Conservation (phyloP, 805 yeast genomes). For the Sungouiella thailandica region DNA sequence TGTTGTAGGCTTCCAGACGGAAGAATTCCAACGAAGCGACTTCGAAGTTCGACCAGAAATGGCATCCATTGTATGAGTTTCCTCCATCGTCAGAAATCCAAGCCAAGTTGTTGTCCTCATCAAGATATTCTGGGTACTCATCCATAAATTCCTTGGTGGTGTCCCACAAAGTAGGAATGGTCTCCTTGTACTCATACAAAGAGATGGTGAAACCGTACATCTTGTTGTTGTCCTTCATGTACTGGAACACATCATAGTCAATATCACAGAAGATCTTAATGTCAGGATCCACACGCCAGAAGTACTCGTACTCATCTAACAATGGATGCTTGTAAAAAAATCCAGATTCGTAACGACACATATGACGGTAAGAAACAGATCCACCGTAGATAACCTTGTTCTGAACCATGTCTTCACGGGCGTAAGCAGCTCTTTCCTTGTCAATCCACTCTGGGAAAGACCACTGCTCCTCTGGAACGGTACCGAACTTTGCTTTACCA, state of each 20-base stretch:
- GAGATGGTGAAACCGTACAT: conserved; percentile 86
- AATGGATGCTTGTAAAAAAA: conserved; percentile 78
- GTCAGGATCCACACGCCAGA: conserved; percentile 95
- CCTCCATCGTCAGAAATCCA: conserved; percentile 71
- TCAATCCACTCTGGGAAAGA: conserved; percentile 82
- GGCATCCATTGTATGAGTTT: conserved; percentile 70
- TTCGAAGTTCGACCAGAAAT: conserved; percentile 90
- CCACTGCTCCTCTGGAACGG: conserved; percentile 85
- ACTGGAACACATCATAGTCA: conserved; percentile 79
- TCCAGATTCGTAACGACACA: conserved; percentile 91
- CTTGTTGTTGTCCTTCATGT: conserved; percentile 70
- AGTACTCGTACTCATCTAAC: conserved; percentile 72
- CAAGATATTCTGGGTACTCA: conserved; percentile 55
- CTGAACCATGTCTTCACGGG: conserved; percentile 53
- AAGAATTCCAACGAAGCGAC: conserved; percentile 70
- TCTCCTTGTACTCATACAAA: conserved; percentile 73
- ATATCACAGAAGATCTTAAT: conserved; percentile 78
- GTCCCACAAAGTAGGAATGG: conserved; percentile 84
- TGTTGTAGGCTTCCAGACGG: conserved; percentile 65
- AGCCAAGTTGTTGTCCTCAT: conserved; percentile 60
- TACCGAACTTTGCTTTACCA: conserved; percentile 74
- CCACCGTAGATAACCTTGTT: conserved; percentile 68
- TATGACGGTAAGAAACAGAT: conserved; percentile 78
- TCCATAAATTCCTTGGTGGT: conserved; percentile 63
- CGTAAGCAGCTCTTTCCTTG: conserved; percentile 59